These are phyloP conservation scores for Salisapilia sapeloensis DNA, from an alignment of 352 stramenopile species.

Conservation along the genomic window DNA sequence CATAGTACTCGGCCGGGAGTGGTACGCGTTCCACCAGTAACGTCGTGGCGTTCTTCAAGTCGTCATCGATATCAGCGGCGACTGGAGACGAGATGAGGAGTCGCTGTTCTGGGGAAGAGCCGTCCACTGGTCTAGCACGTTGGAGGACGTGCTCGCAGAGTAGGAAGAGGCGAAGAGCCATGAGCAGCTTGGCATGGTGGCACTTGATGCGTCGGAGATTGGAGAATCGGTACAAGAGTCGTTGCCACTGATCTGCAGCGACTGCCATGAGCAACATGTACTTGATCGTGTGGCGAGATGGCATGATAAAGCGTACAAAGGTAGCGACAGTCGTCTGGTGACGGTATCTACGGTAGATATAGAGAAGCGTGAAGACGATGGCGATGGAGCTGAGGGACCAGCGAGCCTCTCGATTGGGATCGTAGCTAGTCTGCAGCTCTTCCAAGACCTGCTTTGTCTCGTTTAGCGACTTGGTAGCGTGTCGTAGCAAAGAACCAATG, in stretches of 20 bases:
- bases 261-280: slow-evolving; percentile 34
- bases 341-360: slow-evolving; percentile 56
- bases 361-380: slow-evolving; percentile 23
- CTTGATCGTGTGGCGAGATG: slow-evolving; percentile 43
- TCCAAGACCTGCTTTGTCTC: slow-evolving; percentile 67
- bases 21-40: slow-evolving; percentile 67
- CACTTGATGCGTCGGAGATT: slow-evolving; percentile 74
- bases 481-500: slow-evolving; percentile 53
- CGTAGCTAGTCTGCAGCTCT: slow-evolving; percentile 67
- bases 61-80: slow-evolving; percentile 76
- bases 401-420: slow-evolving; percentile 64
- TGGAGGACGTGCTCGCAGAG: slow-evolving; percentile 74
- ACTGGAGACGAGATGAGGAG: slow-evolving; percentile 72
- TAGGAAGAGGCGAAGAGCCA: slow-evolving; percentile 66
- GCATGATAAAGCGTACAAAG: slow-evolving; percentile 47
- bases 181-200: slow-evolving; percentile 68
- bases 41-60: slow-evolving; percentile 71
- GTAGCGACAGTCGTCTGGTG: slow-evolving; percentile 48
- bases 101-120: slow-evolving; percentile 42
- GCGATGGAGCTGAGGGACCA: slow-evolving; percentile 68
- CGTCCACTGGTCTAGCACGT: slow-evolving; percentile 44
- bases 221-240: slow-evolving; percentile 65
- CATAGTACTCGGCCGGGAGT: slow-evolving; percentile 67
- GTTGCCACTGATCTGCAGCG: slow-evolving; percentile 53
- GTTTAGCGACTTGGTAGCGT: slow-evolving; percentile 69